These are phyloP conservation scores for Tolypocladium inflatum DNA, from an alignment of 2,329 filamentous ascomycete species.

Conservation along the genomic window DNA sequence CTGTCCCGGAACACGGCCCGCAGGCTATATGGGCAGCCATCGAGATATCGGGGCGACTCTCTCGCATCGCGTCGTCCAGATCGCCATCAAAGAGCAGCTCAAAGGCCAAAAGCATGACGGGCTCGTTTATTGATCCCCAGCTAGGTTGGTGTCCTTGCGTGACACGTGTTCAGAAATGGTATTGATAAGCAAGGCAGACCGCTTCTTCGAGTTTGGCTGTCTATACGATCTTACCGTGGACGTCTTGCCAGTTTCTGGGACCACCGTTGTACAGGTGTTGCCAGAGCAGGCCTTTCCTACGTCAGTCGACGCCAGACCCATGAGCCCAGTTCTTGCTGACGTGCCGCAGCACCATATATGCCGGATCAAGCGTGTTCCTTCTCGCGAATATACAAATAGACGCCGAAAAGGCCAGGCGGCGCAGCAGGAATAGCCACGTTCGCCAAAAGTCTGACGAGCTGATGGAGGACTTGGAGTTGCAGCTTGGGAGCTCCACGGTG, in stretches of 20 bases:
- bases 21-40: constrained; percentile 38
- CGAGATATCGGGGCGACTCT: constrained; percentile 34
- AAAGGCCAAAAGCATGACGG: background rate
- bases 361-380: constrained; percentile 35
- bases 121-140: constrained; percentile 8
- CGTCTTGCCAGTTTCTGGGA: constrained; percentile 30
- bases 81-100: background rate
- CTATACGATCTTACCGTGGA: constrained; percentile 39
- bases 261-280: constrained; percentile 35
- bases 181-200: constrained; percentile 14
- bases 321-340: constrained; percentile 5
- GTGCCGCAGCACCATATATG: constrained; percentile 26
- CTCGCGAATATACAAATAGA: constrained; percentile 36
- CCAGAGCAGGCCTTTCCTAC: constrained; percentile 31
- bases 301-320: constrained; percentile 17
- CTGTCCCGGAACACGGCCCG: constrained; percentile 20
- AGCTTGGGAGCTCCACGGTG: constrained; percentile 38
- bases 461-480: constrained; percentile 47
- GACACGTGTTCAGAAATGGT: background rate
- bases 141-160: constrained; percentile 8
- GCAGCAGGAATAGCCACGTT: constrained; percentile 10
- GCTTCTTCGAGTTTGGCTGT: constrained; percentile 32
- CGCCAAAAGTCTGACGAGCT: constrained; percentile 41
- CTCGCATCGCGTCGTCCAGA: constrained; percentile 8
- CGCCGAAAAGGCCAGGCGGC: constrained; percentile 2